Conservation (phyloP, 108 stramenopile species). For the Discostella pseudostelligera region DNA sequence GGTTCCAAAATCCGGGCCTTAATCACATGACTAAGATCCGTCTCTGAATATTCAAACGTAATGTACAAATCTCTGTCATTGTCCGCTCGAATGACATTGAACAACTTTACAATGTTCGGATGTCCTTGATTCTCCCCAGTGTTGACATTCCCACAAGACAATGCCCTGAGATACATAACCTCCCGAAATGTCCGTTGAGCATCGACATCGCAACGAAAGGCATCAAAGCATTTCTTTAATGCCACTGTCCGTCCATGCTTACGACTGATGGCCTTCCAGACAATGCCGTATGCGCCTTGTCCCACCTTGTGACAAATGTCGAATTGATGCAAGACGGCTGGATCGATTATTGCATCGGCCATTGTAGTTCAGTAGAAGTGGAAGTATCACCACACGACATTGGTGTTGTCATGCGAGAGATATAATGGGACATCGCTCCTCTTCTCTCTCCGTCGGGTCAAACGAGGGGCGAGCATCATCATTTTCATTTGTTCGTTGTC, state of each 20-base stretch:
- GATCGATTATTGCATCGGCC: conserved; percentile 48
- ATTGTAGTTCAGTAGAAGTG: conserved; percentile 6
- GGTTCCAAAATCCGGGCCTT: conserved; percentile 62
- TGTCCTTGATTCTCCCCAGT: conserved; percentile 44
- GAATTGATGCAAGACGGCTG: conserved; percentile 34
- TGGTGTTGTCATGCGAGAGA: too few species aligned
- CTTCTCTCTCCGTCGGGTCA: too few species aligned
- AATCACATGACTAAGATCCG: conserved; percentile 87
- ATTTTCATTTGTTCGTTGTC: too few species aligned
- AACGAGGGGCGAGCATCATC: too few species aligned
- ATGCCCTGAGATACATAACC: conserved; percentile 74
- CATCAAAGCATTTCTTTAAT: conserved; percentile 90
- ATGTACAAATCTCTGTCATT: conserved; percentile 87
- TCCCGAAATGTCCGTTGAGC: conserved; percentile 81
- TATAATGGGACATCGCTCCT: too few species aligned
- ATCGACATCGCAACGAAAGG: conserved; percentile 74
- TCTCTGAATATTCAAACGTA: conserved; percentile 84
- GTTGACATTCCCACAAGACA: conserved; percentile 11
- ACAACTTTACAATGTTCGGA: conserved; percentile 77
- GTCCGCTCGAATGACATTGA: conserved; percentile 74
- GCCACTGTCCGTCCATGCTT: conserved; percentile 60
- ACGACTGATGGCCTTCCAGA: conserved; percentile 83
- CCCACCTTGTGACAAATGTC: conserved; percentile 47
- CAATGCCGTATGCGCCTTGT: conserved; percentile 69
- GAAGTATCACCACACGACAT: too few species aligned